Base-by-base conservation (phyloP, 306 rosid species). In the Lablab purpureus region DNA sequence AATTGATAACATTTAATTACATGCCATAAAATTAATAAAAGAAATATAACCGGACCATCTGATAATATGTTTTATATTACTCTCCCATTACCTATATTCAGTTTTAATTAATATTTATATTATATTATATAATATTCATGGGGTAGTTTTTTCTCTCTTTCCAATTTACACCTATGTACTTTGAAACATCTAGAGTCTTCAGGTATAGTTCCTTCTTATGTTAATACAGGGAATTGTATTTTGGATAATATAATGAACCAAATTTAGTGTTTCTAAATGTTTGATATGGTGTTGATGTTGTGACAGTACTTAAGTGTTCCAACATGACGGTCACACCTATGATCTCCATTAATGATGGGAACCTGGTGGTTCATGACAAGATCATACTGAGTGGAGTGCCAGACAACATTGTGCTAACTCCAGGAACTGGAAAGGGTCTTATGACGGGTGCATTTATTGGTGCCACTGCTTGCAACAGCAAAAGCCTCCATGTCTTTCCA, bases 401-500 rank as follows among this genome's bases (percentile, higher is more conserved):
- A 0, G 94, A 91, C 78, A 96, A 91, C 77, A 82, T 96, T 84
- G 89, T 91, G 58, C 80, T 93, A 32, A 93, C 88, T 23, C 93
- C 96, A 5, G 97, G 88, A 10, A 81, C 89, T 0, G 91, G 91
- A 3, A 79, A 34, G 17, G 97, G 97, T 3, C 97, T 89, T 17
- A 84, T 86, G 19, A 84, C 93, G 6, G 97, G 99, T n/a, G 89
- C 93, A 4, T 93, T 96, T 22, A 55, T 96, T 67, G 99, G 99
- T 75, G 99, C 99, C 77, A 85, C 92, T 1, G 88, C 94, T 85
- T 78, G 93, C 2, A 50, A 85, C 46, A 85, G 83, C 87, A 93
- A 87, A 78, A 90, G 97, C 69, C 97, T 90, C 27, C 99, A 96
- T 74, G 96, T 93, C 10, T 93, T 96, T 47, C 93, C 99, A 47